These are phyloP conservation scores for Aspergillus olivimuriae DNA, from an alignment of 495 filamentous ascomycete genomes.

Conservation along the genomic window DNA sequence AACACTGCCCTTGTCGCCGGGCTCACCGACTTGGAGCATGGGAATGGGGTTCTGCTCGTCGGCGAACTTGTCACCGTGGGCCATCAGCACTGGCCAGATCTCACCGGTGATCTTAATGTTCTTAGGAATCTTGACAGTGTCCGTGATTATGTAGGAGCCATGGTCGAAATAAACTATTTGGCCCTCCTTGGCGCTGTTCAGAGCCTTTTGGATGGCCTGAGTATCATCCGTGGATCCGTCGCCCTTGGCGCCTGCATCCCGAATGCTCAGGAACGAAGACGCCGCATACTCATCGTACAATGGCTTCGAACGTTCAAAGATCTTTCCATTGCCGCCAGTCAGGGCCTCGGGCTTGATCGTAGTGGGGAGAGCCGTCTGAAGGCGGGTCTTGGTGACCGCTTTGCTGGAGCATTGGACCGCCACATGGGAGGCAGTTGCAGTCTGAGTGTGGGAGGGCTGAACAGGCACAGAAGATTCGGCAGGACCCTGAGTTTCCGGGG, in stretches of 20 bases:
- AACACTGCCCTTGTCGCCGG: constrained; percentile 69
- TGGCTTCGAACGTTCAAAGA: constrained; percentile 63
- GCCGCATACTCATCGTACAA: constrained; percentile 52
- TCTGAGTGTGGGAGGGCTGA: not conserved
- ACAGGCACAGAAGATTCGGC: not conserved
- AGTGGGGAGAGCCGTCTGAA: constrained; percentile 31
- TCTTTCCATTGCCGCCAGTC: constrained; percentile 35
- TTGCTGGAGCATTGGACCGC: constrained; percentile 27
- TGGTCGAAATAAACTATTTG: constrained; percentile 89
- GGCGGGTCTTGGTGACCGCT: constrained; percentile 27
- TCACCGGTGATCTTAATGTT: constrained; percentile 72
- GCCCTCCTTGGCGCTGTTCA: constrained; percentile 50
- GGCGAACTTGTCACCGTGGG: constrained; percentile 63
- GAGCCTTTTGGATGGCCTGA: constrained; percentile 60
- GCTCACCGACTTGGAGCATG: constrained; percentile 65
- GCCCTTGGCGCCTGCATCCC: constrained; percentile 70
- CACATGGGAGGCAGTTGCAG: constrained; percentile 10
- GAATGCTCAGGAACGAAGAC: constrained; percentile 60
- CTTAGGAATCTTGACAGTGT: constrained; percentile 73
- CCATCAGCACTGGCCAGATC: constrained; percentile 85
- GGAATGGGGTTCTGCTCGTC: constrained; percentile 59
- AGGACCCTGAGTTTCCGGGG: too few relatives aligned
- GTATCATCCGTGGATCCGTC: constrained; percentile 60
- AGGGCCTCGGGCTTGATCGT: constrained; percentile 33
- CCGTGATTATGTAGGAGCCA: constrained; percentile 78